Evolutionary conservation across 805 yeast species (phyloP), one percentile per base, ranked within the genome.

Genomic region (Limtongia smithiae): DNA sequence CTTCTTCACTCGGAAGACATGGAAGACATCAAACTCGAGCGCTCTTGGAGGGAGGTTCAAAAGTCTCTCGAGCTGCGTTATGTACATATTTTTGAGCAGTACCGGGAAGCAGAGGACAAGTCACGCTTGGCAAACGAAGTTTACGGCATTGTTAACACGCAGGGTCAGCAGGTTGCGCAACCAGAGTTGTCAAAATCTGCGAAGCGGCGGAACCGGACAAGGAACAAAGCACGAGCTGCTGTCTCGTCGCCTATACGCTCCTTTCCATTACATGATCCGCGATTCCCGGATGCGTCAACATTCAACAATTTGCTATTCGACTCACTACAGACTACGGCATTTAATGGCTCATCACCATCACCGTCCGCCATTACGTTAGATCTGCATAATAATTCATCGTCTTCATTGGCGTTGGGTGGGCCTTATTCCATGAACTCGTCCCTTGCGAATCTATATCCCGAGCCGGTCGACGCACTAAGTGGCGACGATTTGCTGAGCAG

Each of bases 31-130:
- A 41, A 37, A 20, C 40, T 67, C 8, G 73, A 70, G 43, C 58
- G 52, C 15, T 61, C 62, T 17, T 70, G 74, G 74, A 52, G 55
- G 21, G 58, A 62, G n/a, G 59, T 61, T 1, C 71, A 66, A 41
- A 61, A 65, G 41, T 59, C 57, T 2, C 60, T 70, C 27, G 73
- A 70, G 44, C 46, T 60, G 46, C 56, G 69, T 4, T 70, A 70
- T 44, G 57, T 67, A 3, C 59, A 61, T 31, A 70, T 67, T 11
- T 66, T 65, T 32, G 58, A 62, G 22, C 59, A 59, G 40, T 67
- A 60, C 37, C 64, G 67, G 21, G 63, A 59, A 18, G 67, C 71
- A 2, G 51, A 55, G 4, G 55, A 49, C 21, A 35, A 41, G 12
- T 44, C 41, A 20, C 28, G 49, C 11, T 46, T 54, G 42, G 51